A percentile compares a stretch with the other conserved stretches of the same genome.
Conservation (phyloP, 139 green algal species). For the Dunaliella primolecta region DNA sequence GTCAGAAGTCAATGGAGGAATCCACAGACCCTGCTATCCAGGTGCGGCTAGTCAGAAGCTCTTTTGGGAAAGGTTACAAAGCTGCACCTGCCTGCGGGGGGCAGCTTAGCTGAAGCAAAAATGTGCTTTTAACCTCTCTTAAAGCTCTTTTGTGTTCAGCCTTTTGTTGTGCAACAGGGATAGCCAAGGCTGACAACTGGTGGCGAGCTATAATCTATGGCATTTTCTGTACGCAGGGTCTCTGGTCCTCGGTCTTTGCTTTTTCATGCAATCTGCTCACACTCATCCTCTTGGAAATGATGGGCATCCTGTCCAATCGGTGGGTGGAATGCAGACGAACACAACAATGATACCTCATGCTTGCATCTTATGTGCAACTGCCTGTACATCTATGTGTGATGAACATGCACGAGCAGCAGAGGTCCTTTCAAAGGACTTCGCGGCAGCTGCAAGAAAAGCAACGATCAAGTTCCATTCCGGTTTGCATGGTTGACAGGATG, state of each 20-base stretch:
- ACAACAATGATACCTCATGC: slow-evolving; percentile 4
- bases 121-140: too few relatives aligned
- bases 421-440: neutral
- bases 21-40: neutral
- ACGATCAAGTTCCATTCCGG: neutral
- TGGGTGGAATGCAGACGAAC: slow-evolving; percentile 22
- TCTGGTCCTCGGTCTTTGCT: slow-evolving; percentile 87
- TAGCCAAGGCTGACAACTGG: slow-evolving; percentile 25
- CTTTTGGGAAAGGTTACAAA: too few relatives aligned
- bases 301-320: slow-evolving; percentile 62
- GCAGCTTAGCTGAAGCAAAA: too few relatives aligned
- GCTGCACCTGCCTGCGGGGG: too few relatives aligned
- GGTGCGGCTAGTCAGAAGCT: too few relatives aligned
- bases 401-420: neutral
- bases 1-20: neutral
- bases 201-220: slow-evolving; percentile 12
- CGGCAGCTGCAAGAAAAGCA: neutral
- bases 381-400: neutral
- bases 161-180: too few relatives aligned
- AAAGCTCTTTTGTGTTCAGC: too few relatives aligned
- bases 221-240: slow-evolving; percentile 33
- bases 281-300: slow-evolving; percentile 88
- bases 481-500: slow-evolving; percentile 48
- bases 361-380: slow-evolving; percentile 2
- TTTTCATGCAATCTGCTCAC: slow-evolving; percentile 86